Evolutionary conservation across 345 rosid species (phyloP), one percentile per base, ranked within the genome.

Genomic region (Passiflora organensis): DNA sequence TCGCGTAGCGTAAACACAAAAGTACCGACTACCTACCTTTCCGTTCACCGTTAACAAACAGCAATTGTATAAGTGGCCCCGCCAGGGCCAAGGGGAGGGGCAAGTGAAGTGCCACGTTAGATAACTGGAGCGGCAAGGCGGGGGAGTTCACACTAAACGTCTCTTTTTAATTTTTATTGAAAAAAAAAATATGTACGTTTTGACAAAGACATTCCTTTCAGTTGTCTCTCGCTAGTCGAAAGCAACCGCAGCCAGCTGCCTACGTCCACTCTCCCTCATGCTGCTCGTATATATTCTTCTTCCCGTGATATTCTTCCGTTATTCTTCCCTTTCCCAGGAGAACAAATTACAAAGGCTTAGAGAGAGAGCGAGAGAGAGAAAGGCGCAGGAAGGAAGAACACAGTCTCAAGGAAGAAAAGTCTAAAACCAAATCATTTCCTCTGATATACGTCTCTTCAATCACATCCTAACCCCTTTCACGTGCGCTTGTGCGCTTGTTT

Each of bases 61-160:
- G n/a, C n/a, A n/a, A n/a, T n/a, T n/a, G n/a, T n/a, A n/a, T n/a
- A n/a, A n/a, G n/a, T n/a, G n/a, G n/a, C n/a, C n/a, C n/a, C n/a
- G n/a, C n/a, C n/a, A n/a, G n/a, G n/a, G n/a, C n/a, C n/a, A n/a
- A n/a, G n/a, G 34, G 34, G 8, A 28, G 34, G 34, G 17, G 51
- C n/a, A n/a, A n/a, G 59, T n/a, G 36, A 36, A 39, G 52, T 49
- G 28, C 32, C 18, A 19, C 42, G 63, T 24, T 32, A 38, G n/a
- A 28, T 47, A 15, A 10, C 19, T 28, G 55, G n/a, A n/a, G 0
- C 17, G 59, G 59, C 6, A 49, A 60, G 56, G 65, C 65, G 53
- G 69, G 64, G 41, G 65, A n/a, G 69, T 70, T 39, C 68, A 53
- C 65, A 65, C 69, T 21, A n/a, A n/a, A n/a, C n/a, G n/a, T n/a